phyloP scores from a whole-genome alignment of 495 filamentous ascomycete species.

The Halenospora varia region DNA sequence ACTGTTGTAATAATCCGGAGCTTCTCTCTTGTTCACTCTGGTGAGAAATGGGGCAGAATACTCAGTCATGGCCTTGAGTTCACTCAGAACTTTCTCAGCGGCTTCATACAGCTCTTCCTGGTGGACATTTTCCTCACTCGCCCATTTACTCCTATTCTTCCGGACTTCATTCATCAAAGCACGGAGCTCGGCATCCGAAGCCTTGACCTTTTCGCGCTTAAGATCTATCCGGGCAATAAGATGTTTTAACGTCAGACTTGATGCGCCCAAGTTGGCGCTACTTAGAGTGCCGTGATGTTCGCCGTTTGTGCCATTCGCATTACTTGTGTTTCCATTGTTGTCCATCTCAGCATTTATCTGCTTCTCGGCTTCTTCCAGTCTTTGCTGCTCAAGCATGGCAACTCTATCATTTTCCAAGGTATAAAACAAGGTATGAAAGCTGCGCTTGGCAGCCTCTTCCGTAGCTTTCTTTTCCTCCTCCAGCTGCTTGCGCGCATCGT shows the following conservation, averaged over 20 bases:
- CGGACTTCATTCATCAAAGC: slow-evolving; percentile 93
- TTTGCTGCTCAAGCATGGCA: slow-evolving; percentile 96
- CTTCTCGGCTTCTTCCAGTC: slow-evolving; percentile 91
- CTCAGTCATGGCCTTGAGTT: slow-evolving; percentile 94
- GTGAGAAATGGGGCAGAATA: slow-evolving; percentile 92
- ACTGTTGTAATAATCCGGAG: slow-evolving; percentile 91
- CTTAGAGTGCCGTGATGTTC: slow-evolving; percentile 79
- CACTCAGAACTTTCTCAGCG: slow-evolving; percentile 89
- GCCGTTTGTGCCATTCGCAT: slow-evolving; percentile 31
- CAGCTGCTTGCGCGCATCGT: slow-evolving; percentile 86
- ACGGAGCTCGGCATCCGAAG: slow-evolving; percentile 88
- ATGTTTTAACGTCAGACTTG: slow-evolving; percentile 95
- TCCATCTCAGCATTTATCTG: slow-evolving; percentile 94
- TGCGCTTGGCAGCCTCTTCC: slow-evolving; percentile 82
- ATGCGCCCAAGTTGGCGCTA: slow-evolving; percentile 90
- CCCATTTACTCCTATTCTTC: slow-evolving; percentile 98
- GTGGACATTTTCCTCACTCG: slow-evolving; percentile 91
- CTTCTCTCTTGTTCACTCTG: slow-evolving; percentile 92
- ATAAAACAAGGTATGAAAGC: slow-evolving; percentile 89
- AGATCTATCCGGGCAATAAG: slow-evolving; percentile 92
- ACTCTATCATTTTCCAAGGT: slow-evolving; percentile 92
- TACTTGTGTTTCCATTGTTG: slow-evolving; percentile 51
- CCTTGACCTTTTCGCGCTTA: slow-evolving; percentile 79
- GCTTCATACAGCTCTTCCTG: slow-evolving; percentile 98
- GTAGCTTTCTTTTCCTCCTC: slow-evolving; percentile 92